phyloP scores from a whole-genome alignment of 202 grass and related monocot species.

The Miscanthus sacchariflorus region DNA sequence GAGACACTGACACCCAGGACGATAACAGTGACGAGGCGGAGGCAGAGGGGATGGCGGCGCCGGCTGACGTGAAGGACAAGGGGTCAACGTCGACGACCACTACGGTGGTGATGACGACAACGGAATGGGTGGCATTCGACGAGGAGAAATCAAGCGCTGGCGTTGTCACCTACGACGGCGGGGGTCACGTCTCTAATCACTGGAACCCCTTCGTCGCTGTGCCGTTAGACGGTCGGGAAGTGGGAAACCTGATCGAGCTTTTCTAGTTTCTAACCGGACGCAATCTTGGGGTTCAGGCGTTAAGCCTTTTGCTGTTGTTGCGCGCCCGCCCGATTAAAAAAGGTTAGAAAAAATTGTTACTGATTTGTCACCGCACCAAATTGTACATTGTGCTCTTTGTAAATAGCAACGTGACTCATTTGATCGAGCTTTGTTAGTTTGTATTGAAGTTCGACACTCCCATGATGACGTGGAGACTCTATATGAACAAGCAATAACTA shows the following conservation, averaged over 20 bases:
- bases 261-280: neutral
- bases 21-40: neutral
- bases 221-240: slow-evolving; percentile 1
- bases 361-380: neutral
- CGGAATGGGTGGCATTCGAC: slow-evolving; percentile 31
- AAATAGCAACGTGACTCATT: neutral
- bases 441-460: neutral
- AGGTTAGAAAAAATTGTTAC: neutral
- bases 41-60: slow-evolving; percentile 10
- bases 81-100: slow-evolving; percentile 22
- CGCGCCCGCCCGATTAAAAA: too few relatives aligned
- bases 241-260: slow-evolving; percentile 36
- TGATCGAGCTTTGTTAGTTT: neutral
- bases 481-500: neutral
- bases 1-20: neutral
- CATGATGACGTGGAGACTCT: neutral
- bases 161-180: neutral
- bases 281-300: neutral
- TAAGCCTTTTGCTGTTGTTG: too few relatives aligned
- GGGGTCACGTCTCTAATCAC: neutral
- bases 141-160: neutral
- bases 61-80: neutral
- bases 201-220: slow-evolving; percentile 38
- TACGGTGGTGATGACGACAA: neutral
- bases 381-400: neutral